Evolutionary conservation across 768 basidiomycete genomes (phyloP), one percentile per base, ranked within the genome.

Genomic region (Brasilioporus rufonigricans): DNA sequence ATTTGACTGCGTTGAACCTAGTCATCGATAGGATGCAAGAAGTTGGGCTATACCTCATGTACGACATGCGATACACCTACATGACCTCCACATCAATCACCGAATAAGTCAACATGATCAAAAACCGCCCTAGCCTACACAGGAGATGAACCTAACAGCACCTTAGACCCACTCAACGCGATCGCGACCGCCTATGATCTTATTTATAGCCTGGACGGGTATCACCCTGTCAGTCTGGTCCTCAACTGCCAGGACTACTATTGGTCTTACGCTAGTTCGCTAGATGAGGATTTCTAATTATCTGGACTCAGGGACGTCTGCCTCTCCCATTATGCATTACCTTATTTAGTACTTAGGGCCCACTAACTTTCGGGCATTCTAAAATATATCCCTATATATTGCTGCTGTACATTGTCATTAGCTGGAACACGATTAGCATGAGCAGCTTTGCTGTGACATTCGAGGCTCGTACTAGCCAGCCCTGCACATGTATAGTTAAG

Each of bases 1-100:
- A 87, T 60, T 57, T 84, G 32, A 83, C 84, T 0, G 76, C 76
- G 0, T 70, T 90, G 0, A 77, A 82, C 33, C 54, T 75, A 45
- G 82, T 89, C 26, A 64, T 91, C 8, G 84, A 89, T 62, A 73
- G 77, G 40, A 89, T 91, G 85, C 82, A 90, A 66, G 78, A 85
- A 56, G 81, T 84, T 0, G 81, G 80, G 0, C n/a, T 70, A 11
- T 92, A 86, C 63, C 76, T 91, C 51, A 90, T 91, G 83, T 93
- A 92, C 59, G 88, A 91, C 65, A 91, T 92, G 89, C 79, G 89
- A 46, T 74, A 48, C 79, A 80, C 80, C 5, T 91, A 90, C 72
- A 81, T 77, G 78, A 84, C 91, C 67, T 59, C 71, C 9, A 77
- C 81, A 7, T 76, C 79, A 1, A 84, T 91, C 26, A 81, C 76